phyloP scores from a whole-genome alignment of 1,139 yeast species.

The Schizosaccharomyces versatilis region DNA sequence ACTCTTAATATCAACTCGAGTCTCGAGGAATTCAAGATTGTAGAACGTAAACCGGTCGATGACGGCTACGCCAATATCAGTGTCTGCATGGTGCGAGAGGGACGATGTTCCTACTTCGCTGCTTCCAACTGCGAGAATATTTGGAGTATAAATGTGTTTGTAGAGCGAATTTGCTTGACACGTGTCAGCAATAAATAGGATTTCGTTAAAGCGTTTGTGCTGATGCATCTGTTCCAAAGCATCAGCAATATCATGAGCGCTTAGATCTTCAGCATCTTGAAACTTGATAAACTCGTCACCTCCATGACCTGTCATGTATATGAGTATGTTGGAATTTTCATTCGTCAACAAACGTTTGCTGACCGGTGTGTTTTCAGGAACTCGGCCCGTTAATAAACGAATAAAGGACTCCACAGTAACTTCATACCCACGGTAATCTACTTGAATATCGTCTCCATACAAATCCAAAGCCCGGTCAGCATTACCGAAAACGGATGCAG shows the following conservation, averaged over 20 bases:
- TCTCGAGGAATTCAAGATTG: constrained; percentile 69
- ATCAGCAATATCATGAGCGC: constrained; percentile 86
- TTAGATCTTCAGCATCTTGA: constrained; percentile 95
- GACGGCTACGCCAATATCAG: constrained; percentile 91
- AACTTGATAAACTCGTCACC: constrained; percentile 92
- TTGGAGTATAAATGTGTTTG: constrained; percentile 77
- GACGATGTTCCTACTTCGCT: constrained; percentile 77
- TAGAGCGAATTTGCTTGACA: constrained; percentile 98
- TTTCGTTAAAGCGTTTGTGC: constrained; percentile 72
- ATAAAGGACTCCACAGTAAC: constrained; percentile 93
- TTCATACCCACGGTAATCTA: constrained; percentile 90
- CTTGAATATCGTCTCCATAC: constrained; percentile 86
- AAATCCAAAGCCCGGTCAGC: constrained; percentile 84
- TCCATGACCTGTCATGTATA: constrained; percentile 95
- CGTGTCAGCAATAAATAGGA: constrained; percentile 91
- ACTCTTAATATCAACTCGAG: constrained; percentile 37
- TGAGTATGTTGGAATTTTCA: constrained; percentile 79
- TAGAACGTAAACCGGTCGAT: constrained; percentile 89
- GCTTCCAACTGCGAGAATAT: constrained; percentile 80
- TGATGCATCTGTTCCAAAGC: constrained; percentile 95
- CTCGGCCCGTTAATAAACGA: constrained; percentile 63
- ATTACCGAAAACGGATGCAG: constrained; percentile 88
- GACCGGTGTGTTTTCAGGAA: constrained; percentile 86
- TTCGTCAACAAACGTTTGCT: constrained; percentile 78
- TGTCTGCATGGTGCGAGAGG: constrained; percentile 86